These are phyloP conservation scores for Arabidopsis suecica DNA, from an alignment of 345 rosid genomes.

Conservation along the genomic window DNA sequence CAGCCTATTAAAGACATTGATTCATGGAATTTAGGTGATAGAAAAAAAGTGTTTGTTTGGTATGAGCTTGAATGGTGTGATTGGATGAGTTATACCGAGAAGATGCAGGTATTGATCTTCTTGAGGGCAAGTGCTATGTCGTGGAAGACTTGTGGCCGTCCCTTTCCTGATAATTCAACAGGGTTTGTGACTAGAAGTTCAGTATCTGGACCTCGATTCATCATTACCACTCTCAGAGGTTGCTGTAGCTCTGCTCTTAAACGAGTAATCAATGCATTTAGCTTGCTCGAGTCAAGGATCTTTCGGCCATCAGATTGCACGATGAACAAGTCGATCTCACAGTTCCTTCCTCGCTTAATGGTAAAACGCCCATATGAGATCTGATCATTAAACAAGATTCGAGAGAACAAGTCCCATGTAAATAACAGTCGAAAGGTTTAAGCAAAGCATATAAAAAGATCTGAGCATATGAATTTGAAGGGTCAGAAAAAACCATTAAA, in stretches of 20 bases:
- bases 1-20: slow-evolving; percentile 60
- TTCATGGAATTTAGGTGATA: not conserved
- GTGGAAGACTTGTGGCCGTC: slow-evolving; percentile 90
- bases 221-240: slow-evolving; percentile 83
- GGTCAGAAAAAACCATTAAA: not conserved
- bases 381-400: slow-evolving; percentile 49
- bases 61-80: slow-evolving; percentile 2
- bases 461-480: not conserved
- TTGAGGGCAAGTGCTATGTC: slow-evolving; percentile 89
- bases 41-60: not conserved
- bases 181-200: slow-evolving; percentile 92
- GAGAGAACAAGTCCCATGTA: not conserved
- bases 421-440: slow-evolving; percentile 1
- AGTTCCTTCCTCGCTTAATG: slow-evolving; percentile 58
- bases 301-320: slow-evolving; percentile 85
- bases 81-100: slow-evolving; percentile 61
- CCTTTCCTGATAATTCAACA: slow-evolving; percentile 91
- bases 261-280: slow-evolving; percentile 64
- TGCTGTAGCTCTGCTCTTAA: slow-evolving; percentile 69
- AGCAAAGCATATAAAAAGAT: not conserved
- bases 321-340: slow-evolving; percentile 90
- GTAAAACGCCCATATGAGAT: slow-evolving; percentile 91
- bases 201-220: slow-evolving; percentile 88
- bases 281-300: slow-evolving; percentile 85
- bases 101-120: slow-evolving; percentile 75